Conservation (phyloP, 352 stramenopile species). For the Phytopythium oedochilum region DNA sequence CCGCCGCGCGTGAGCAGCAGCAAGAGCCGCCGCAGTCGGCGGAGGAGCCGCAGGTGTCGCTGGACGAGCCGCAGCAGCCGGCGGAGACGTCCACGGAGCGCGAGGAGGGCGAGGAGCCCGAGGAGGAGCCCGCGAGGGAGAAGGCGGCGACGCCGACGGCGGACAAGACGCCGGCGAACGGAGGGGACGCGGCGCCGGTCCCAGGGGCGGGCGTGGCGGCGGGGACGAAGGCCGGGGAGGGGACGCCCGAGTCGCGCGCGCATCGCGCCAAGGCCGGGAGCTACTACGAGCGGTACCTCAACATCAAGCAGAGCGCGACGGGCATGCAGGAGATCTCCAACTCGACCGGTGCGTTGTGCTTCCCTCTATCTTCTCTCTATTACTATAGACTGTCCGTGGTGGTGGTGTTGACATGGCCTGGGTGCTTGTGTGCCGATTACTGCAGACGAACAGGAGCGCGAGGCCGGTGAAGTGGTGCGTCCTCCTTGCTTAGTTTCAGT, state of each 20-base stretch:
- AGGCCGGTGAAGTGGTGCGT: constrained; percentile 63
- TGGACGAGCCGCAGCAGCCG: not conserved
- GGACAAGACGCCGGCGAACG: not conserved
- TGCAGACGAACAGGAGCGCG: constrained; percentile 49
- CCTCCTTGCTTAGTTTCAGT: constrained; percentile 10
- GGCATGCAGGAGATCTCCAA: constrained; percentile 38
- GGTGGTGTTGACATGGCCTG: too few species aligned
- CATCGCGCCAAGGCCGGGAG: constrained; percentile 12
- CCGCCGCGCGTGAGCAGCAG: not conserved
- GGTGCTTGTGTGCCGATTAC: too few species aligned
- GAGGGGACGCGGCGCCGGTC: too few species aligned
- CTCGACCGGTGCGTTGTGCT: constrained; percentile 31
- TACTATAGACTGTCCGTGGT: too few species aligned
- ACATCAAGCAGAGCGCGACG: constrained; percentile 30
- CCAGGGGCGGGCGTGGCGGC: too few species aligned
- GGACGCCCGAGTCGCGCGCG: not conserved
- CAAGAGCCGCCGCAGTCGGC: not conserved
- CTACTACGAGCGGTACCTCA: constrained; percentile 51
- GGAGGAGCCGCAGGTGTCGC: too few species aligned
- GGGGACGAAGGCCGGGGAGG: not conserved
- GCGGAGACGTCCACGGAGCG: not conserved
- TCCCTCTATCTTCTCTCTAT: not conserved
- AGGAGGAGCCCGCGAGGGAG: not conserved
- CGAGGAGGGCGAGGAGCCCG: not conserved
- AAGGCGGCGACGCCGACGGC: not conserved